Evolutionary conservation across 306 rosid genomes (phyloP), one percentile per base, ranked within the genome.

Genomic region (Herpetospermum pedunculosum): DNA sequence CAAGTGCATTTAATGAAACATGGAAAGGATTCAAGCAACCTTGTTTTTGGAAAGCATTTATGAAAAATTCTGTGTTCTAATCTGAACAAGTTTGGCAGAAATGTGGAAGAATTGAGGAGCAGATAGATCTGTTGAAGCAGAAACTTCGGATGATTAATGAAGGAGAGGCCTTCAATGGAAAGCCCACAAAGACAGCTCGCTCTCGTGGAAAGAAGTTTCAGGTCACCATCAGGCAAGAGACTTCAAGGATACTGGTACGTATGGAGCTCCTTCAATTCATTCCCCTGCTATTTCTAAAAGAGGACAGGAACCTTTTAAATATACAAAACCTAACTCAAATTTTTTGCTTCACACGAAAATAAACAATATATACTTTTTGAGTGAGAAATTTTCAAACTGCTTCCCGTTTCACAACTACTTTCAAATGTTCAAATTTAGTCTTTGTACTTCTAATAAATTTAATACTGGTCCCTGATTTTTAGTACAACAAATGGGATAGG

Each of bases 171-270:
- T 94, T 94, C 32, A 86, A 89, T 75, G 97, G 98, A 38, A 94
- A 83, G 82, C 80, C 85, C n/a, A 91, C 96, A 18, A 91, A 84
- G 79, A 94, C 92, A 2, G 97, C 96, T 28, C 94, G 97, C 26
- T 94, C 98, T 80, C 97, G 86, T 60, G 96, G 98, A 73, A 89
- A 80, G 84, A 94, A 94, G 76, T 91, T 91, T 62, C 96, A 89
- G 76, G 97, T 94, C 82, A 85, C 98, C 34, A 77, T 94, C 79
- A 94, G 88, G 86, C 87, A 88, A 91, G 97, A 94, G 81, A 89
- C 92, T 5, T 92, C 97, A 76, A 83, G 98, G 72, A 65, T 91
- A 79, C 83, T 94, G 97, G 97, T 94, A 92, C 4, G 19, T 48
- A 12, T 6, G 2, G 6, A 46, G 32, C 13, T 0, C 19, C 60